phyloP scores from a whole-genome alignment of 352 stramenopile species.

The Blastocystis sp. region DNA sequence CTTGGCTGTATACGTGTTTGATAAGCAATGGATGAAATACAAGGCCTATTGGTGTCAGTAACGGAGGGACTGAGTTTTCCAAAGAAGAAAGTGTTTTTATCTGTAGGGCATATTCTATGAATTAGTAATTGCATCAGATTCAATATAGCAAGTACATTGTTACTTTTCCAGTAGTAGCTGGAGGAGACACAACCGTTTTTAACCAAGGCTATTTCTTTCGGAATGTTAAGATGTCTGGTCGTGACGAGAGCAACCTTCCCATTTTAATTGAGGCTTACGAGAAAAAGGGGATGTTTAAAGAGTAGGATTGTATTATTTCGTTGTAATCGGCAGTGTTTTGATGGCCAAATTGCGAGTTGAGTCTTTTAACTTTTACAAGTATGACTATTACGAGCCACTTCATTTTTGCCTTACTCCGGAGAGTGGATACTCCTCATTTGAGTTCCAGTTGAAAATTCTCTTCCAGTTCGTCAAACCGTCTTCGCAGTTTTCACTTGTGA shows the following conservation, averaged over 20 bases:
- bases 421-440: not conserved
- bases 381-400: slow-evolving; percentile 42
- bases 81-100: slow-evolving; percentile 26
- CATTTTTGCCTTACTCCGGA: not conserved
- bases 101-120: not conserved
- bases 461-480: slow-evolving; percentile 36
- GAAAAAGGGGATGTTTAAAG: not conserved
- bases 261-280: slow-evolving; percentile 11
- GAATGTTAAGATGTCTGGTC: not conserved
- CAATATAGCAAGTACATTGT: slow-evolving; percentile 42
- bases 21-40: not conserved
- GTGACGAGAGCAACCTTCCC: slow-evolving; percentile 10
- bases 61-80: slow-evolving; percentile 26
- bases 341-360: slow-evolving; percentile 33
- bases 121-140: not conserved
- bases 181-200: not conserved
- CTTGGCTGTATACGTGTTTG: no score
- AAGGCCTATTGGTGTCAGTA: slow-evolving; percentile 29
- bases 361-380: slow-evolving; percentile 35
- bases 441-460: slow-evolving; percentile 39
- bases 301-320: not conserved
- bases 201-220: slow-evolving; percentile 56
- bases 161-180: slow-evolving; percentile 4
- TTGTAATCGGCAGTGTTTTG: not conserved
- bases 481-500: not conserved